A percentile compares a stretch with the other conserved stretches of the same genome.
These are phyloP conservation scores for Fulvia fulva DNA, from an alignment of 2,329 filamentous ascomycete species.

Conservation along the genomic window DNA sequence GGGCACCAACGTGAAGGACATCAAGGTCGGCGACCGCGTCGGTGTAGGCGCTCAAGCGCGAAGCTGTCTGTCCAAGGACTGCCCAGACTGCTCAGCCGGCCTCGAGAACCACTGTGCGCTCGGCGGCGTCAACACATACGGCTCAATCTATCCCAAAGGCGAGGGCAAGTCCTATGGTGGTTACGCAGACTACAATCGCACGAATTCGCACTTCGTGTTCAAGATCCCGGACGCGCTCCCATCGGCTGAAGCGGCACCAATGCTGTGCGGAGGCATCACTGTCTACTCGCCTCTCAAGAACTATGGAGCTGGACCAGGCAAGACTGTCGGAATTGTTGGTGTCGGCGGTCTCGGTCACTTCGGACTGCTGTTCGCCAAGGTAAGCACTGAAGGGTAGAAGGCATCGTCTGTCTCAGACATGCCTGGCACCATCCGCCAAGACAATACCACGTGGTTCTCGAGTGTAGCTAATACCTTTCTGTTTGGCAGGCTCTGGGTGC, in stretches of 20 bases:
- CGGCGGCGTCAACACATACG: constrained; percentile 27
- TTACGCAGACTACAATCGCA: constrained; percentile 52
- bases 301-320: constrained; percentile 65
- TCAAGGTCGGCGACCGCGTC: constrained; percentile 39
- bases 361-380: constrained; percentile 65
- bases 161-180: constrained; percentile 57
- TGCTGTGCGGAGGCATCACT: constrained; percentile 74
- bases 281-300: constrained; percentile 65
- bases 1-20: constrained; percentile 27
- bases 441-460: too few relatives aligned
- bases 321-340: constrained; percentile 66
- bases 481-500: too few relatives aligned
- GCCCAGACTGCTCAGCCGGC: constrained; percentile 50
- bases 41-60: constrained; percentile 51
- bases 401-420: too few relatives aligned
- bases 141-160: constrained; percentile 22
- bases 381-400: too few relatives aligned
- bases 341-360: constrained; percentile 57
- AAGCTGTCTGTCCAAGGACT: constrained; percentile 46
- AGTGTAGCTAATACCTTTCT: too few relatives aligned
- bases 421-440: too few relatives aligned
- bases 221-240: constrained; percentile 50
- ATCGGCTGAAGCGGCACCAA: constrained; percentile 55
- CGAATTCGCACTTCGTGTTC: constrained; percentile 51
- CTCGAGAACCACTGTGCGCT: constrained; percentile 40